Evolutionary conservation across 148 eudicot species (phyloP).

Genomic region (Suaeda aralocaspica): DNA sequence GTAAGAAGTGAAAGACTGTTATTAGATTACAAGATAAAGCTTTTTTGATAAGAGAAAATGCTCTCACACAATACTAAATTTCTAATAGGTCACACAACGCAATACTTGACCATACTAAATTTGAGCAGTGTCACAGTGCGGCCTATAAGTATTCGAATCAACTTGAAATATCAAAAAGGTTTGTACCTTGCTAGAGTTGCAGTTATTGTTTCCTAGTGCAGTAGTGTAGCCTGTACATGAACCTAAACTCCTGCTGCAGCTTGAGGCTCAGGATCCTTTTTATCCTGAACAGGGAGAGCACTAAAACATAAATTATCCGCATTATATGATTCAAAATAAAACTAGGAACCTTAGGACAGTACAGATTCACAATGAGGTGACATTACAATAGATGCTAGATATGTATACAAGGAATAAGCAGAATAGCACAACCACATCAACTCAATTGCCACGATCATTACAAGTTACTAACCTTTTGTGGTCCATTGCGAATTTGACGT

Average conservation of each 20-base stretch:
- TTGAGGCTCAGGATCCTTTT: conserved; percentile 46
- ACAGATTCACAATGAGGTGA: not conserved
- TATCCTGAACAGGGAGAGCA: conserved; percentile 36
- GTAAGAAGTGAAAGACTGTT: not conserved
- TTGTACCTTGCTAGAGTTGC: conserved; percentile 18
- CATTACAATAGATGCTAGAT: not conserved
- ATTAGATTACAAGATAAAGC: not conserved
- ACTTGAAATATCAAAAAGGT: not conserved
- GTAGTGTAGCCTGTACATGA: not conserved
- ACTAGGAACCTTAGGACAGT: not conserved
- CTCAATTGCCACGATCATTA: not conserved
- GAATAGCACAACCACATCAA: not conserved
- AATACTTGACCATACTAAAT: no score
- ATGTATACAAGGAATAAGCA: not conserved
- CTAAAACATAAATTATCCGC: not conserved
- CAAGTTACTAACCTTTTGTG: conserved; percentile 51
- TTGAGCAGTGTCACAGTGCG: not conserved
- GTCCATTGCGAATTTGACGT: conserved; percentile 59
- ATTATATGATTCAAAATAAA: not conserved
- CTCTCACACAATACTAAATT: not conserved
- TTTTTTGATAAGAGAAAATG: not conserved
- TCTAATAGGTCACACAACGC: no score
- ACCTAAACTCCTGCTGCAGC: conserved; percentile 64
- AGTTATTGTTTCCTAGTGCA: not conserved
- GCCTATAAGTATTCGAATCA: not conserved